Base-by-base conservation (phyloP, 805 yeast species). In the Cyberlindnera amylophila region DNA sequence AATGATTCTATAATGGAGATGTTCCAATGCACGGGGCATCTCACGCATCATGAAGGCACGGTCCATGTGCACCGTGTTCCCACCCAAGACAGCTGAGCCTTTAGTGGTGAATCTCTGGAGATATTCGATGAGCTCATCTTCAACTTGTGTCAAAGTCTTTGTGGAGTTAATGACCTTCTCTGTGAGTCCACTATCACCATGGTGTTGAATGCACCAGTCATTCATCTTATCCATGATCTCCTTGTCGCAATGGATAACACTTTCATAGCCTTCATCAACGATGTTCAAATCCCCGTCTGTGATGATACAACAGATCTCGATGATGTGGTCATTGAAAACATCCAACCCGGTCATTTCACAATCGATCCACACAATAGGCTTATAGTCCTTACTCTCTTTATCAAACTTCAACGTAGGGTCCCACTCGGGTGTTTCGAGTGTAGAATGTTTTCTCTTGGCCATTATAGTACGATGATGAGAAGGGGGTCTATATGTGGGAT, bases 331-430 rank as follows among this genome's bases (percentile, higher is more conserved):
- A n/a, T 72, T 70, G 36, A 66, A 62, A n/a, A 81, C 79, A 53
- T 91, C 84, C 31, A 93, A 67, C 0, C 99, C 99, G 0, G 99
- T 93, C 99, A 93, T 93, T 62, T 93, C 99, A 64, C 98, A 93
- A 65, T 93, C 99, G 14, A 93, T 74, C 99, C 99, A 93, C 4
- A 93, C 95, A 15, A 91, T 70, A 6, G 75, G 75, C 36, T 64
- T 60, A 49, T 42, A 55, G 18, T 42, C 45, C 29, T 52, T 38
- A 19, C 41, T 26, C 23, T 45, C 29, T 19, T 35, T 47, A 34
- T 50, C 39, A 15, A 51, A 33, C 13, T 17, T 39, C 16, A 30
- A 13, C 14, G 36, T 8, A 3, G 53, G 47, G 33, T 50, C 49
- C 38, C 27, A 54, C n/a, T 19, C 38, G 10, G 61, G 61, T 3